A percentile compares a stretch with the other conserved stretches of the same genome.
Evolutionary conservation across 164 flowering plant species (phyloP).

Genomic region (Euptelea pleiosperma): DNA sequence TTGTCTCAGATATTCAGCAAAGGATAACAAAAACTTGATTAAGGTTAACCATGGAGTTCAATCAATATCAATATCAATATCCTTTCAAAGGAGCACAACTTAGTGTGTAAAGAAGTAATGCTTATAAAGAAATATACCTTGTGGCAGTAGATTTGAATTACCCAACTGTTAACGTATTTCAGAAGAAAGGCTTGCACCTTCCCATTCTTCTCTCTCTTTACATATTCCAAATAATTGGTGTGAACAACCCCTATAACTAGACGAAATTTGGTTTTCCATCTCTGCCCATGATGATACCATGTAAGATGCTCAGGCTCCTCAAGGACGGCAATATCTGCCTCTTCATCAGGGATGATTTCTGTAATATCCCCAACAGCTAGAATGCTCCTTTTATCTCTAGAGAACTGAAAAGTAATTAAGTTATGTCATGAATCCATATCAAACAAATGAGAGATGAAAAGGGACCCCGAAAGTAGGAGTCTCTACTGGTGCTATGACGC

Average conservation of each 20-base stretch:
- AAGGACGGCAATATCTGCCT: constrained; percentile 89
- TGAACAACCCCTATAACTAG: constrained; percentile 82
- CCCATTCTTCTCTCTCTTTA: constrained; percentile 82
- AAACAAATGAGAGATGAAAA: background rate
- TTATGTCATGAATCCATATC: background rate
- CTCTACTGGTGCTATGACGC: background rate
- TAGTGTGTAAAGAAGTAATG: background rate
- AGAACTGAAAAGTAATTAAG: constrained; percentile 48
- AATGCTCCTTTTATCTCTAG: constrained; percentile 81
- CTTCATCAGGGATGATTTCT: constrained; percentile 70
- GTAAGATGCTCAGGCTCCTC: constrained; percentile 99
- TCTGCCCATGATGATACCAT: constrained; percentile 98
- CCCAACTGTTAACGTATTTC: constrained; percentile 73
- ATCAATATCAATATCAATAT: too few species aligned
- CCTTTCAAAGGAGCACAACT: background rate
- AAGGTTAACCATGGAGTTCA: background rate
- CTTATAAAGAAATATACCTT: constrained; percentile 44
- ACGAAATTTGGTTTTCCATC: constrained; percentile 89
- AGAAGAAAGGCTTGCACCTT: constrained; percentile 56
- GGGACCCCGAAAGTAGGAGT: background rate
- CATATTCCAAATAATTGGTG: constrained; percentile 92
- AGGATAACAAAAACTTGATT: background rate
- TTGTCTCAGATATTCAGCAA: background rate
- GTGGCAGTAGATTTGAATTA: constrained; percentile 84
- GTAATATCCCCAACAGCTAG: constrained; percentile 88